Evolutionary conservation across 2,329 filamentous ascomycete genomes (phyloP), one percentile per base, ranked within the genome.

Genomic region (Ceratocystis destructans): DNA sequence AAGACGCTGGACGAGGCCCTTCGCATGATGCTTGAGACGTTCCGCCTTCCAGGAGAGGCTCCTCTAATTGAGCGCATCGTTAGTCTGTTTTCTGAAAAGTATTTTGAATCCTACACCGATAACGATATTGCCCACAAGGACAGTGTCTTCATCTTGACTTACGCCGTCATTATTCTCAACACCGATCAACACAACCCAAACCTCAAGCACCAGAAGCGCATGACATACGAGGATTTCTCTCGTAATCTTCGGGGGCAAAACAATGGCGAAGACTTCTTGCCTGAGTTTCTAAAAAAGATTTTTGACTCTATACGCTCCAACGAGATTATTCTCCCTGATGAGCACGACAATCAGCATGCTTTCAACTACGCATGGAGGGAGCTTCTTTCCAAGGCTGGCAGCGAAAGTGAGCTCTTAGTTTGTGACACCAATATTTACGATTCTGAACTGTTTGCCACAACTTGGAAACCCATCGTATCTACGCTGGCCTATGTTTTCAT

Each of bases 311-410:
- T 99, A 77, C 90, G 88, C 73, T 85, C 85, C 20, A 90, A 94
- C 70, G 94, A 99, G 75, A 99, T 99, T 69, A 96, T 99, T 70
- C 78, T 99, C 25, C 94, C 94, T 0, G 94, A 97, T 70, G 94
- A 99, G 75, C 94, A 97, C 74, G 92, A 96, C 73, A 96, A 96
- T 74, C 89, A 93, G 74, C 88, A 96, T 76, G 92, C 91, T 1
- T 97, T 97, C 73, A 93, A 97, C 74, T 94, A 96, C 75, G 93
- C 94, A 1, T 99, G 94, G 94, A 93, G 93, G 74, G 94, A 99
- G 75, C 78, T 99, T 10, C 78, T 97, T 50, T 77, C 91, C 69
- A 97, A 97, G 77, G 87, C 91, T 0, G 86, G 89, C 70, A 84
- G 85, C 5, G 84, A 90, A 0, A 86, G 88, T 1, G 83, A 87